phyloP scores from a whole-genome alignment of 768 basidiomycete genomes.

The Tricholoma furcatifolium region DNA sequence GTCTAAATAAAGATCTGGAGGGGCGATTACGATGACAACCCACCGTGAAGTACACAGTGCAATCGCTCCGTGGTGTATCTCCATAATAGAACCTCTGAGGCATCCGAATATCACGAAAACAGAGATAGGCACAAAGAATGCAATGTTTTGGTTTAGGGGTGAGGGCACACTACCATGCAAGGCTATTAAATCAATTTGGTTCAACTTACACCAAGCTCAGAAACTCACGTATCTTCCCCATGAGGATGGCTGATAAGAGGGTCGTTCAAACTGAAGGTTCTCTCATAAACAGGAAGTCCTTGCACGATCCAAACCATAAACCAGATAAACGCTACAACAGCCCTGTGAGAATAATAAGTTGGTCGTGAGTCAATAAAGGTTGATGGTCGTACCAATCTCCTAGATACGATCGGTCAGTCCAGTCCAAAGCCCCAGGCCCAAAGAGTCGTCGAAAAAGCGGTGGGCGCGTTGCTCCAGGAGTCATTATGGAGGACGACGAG shows the following conservation, averaged over 20 bases:
- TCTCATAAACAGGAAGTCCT: slow-evolving; percentile 42
- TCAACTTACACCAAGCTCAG: neutral
- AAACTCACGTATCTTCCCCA: slow-evolving; percentile 45
- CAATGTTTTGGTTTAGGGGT: slow-evolving; percentile 42
- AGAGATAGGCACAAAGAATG: slow-evolving; percentile 45
- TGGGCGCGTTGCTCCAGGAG: neutral
- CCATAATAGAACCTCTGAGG: slow-evolving; percentile 42
- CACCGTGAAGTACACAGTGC: slow-evolving; percentile 44
- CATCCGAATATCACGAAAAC: slow-evolving; percentile 36
- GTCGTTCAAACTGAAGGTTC: slow-evolving; percentile 50
- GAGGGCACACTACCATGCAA: slow-evolving; percentile 43
- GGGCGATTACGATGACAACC: slow-evolving; percentile 12
- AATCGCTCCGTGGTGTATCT: slow-evolving; percentile 59
- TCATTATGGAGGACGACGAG: neutral
- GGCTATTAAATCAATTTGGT: neutral
- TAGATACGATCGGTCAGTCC: slow-evolving; percentile 46
- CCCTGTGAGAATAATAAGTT: slow-evolving; percentile 21
- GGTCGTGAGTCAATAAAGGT: neutral
- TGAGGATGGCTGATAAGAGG: slow-evolving; percentile 52
- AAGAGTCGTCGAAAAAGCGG: slow-evolving; percentile 26
- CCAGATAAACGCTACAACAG: slow-evolving; percentile 40
- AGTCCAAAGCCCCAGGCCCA: slow-evolving; percentile 36
- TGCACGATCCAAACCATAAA: slow-evolving; percentile 37
- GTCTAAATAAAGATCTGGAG: neutral
- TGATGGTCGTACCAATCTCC: slow-evolving; percentile 47